Evolutionary conservation across 208 protist species (phyloP).

Genomic region (Trypanosoma lewisi): DNA sequence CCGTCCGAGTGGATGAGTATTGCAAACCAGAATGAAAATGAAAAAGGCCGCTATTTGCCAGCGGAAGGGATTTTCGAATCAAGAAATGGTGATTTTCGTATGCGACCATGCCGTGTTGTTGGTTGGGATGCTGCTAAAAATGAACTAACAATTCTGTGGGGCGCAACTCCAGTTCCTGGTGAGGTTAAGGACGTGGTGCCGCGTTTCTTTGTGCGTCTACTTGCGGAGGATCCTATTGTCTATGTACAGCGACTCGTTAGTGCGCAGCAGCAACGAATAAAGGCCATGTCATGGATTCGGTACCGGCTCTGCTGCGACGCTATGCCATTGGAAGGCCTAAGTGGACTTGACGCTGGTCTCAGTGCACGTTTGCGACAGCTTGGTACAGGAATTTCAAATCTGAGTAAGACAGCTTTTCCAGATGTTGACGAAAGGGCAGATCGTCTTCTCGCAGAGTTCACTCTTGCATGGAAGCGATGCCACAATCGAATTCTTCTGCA

Average conservation of each 20-base stretch:
- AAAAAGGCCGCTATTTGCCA: slow-evolving; percentile 67
- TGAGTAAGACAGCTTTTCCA: slow-evolving; percentile 66
- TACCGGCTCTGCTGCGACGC: slow-evolving; percentile 92
- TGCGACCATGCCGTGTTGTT: slow-evolving; percentile 84
- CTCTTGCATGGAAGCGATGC: slow-evolving; percentile 86
- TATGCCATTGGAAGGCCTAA: slow-evolving; percentile 85
- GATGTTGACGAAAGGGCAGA: slow-evolving; percentile 71
- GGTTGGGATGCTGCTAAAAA: slow-evolving; percentile 73
- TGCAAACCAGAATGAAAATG: slow-evolving; percentile 41
- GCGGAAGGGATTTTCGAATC: slow-evolving; percentile 72
- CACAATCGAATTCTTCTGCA: slow-evolving; percentile 92
- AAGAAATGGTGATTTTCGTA: slow-evolving; percentile 35
- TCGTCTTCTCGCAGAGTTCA: slow-evolving; percentile 82
- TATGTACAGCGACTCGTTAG: slow-evolving; percentile 84
- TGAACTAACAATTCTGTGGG: slow-evolving; percentile 72
- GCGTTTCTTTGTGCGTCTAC: slow-evolving; percentile 83
- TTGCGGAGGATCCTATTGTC: slow-evolving; percentile 88
- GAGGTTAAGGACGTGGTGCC: slow-evolving; percentile 46
- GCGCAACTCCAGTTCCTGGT: slow-evolving; percentile 16
- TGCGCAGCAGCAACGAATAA: slow-evolving; percentile 79
- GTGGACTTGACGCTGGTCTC: slow-evolving; percentile 57
- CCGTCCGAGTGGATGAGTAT: slow-evolving; percentile 92
- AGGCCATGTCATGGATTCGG: slow-evolving; percentile 87
- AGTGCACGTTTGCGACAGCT: slow-evolving; percentile 62
- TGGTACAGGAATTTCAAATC: slow-evolving; percentile 84